A percentile compares a stretch with the other conserved stretches of the same genome.
Conservation (phyloP, 2,329 filamentous ascomycete genomes). For the Cytospora schulzeri region DNA sequence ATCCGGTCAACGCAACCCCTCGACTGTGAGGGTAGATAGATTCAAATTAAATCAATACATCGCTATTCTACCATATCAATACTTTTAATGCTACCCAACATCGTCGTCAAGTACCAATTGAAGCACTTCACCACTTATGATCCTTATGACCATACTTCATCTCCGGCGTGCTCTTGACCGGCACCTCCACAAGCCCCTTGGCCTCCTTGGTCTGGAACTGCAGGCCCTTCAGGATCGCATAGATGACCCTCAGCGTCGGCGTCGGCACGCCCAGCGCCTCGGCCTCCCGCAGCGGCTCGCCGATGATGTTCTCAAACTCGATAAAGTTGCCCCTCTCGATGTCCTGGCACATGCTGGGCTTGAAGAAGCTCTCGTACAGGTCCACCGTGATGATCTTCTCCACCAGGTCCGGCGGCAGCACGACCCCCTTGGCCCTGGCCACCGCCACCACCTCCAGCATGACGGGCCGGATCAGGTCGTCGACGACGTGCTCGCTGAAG, state of each 20-base stretch:
- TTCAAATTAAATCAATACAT: background rate
- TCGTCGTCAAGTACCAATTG: background rate
- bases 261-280: conserved; percentile 49
- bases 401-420: conserved; percentile 46
- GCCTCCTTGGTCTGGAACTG: conserved; percentile 51
- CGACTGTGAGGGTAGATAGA: conserved; percentile 20
- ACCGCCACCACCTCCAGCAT: conserved; percentile 55
- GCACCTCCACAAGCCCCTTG: conserved; percentile 41
- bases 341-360: conserved; percentile 58
- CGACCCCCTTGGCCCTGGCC: conserved; percentile 45
- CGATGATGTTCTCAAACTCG: conserved; percentile 58
- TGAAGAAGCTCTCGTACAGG: conserved; percentile 50
- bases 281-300: conserved; percentile 57
- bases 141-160: conserved; percentile 30
- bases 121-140: conserved; percentile 9
- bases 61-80: background rate
- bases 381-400: conserved; percentile 51
- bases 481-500: conserved; percentile 45
- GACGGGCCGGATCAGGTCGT: conserved; percentile 50
- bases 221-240: conserved; percentile 49
- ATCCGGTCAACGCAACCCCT: too few relatives aligned
- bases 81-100: background rate
- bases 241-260: conserved; percentile 52
- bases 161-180: conserved; percentile 12
- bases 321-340: conserved; percentile 55